phyloP scores from a whole-genome alignment of 2,329 filamentous ascomycete species.

The Alternaria brassicae region DNA sequence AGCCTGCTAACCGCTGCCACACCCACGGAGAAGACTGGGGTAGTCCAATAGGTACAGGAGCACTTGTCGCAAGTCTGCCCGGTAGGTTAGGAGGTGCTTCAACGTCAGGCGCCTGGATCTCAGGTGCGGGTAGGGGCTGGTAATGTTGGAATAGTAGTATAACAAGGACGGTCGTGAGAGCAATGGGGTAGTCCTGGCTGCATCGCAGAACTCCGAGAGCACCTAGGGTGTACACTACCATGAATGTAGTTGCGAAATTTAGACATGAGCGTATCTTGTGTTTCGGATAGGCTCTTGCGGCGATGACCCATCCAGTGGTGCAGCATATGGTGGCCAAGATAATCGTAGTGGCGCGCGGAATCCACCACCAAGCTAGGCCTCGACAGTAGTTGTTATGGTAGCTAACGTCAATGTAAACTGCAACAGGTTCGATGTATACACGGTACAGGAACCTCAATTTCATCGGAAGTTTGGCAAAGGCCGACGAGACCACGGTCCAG shows the following conservation, averaged over 20 bases:
- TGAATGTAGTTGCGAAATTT: neutral
- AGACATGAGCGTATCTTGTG: neutral
- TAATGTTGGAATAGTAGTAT: neutral
- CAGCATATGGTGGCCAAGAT: neutral
- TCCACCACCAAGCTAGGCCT: neutral
- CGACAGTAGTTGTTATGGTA: neutral
- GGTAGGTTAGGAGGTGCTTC: neutral
- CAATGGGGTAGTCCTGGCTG: neutral
- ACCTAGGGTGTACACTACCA: neutral
- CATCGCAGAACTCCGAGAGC: neutral
- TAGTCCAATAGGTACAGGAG: neutral
- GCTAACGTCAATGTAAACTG: neutral
- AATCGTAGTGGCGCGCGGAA: neutral
- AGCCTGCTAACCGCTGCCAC: neutral
- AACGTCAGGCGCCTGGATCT: neutral
- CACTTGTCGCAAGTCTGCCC: neutral
- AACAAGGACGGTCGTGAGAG: neutral
- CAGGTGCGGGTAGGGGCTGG: neutral
- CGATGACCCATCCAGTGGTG: neutral
- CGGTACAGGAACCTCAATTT: neutral
- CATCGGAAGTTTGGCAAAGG: neutral
- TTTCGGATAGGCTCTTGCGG: neutral
- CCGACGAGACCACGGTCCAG: neutral
- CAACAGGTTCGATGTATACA: neutral
- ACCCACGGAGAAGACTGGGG: neutral